A percentile compares a stretch with the other conserved stretches of the same genome.
Conservation (phyloP, 257 asterid genomes). For the Coffea canephora region DNA sequence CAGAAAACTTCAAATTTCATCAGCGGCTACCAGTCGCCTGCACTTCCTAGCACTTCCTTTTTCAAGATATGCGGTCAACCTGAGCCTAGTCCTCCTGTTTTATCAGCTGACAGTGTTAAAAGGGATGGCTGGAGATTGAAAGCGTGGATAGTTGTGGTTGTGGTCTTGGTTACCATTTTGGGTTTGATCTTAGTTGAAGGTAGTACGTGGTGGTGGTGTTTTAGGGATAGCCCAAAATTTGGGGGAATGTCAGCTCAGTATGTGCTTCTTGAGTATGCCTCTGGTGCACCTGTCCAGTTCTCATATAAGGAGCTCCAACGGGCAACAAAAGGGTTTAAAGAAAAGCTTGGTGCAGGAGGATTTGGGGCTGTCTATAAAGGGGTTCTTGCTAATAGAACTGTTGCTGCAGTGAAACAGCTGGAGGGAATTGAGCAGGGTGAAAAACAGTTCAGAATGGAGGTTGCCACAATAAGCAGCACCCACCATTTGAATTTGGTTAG, state of each 20-base stretch:
- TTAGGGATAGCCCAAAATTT: conserved; percentile 50
- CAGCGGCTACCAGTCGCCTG: conserved; percentile 67
- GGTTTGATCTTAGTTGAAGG: conserved; percentile 53
- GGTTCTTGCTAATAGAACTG: conserved; percentile 55
- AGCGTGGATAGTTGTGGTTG: conserved; percentile 63
- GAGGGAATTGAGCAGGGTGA: conserved; percentile 93
- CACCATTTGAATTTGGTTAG: conserved; percentile 89
- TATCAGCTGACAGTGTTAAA: conserved; percentile 11
- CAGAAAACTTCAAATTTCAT: conserved; percentile 42
- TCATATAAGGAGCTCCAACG: conserved; percentile 63
- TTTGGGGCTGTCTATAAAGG: conserved; percentile 81
- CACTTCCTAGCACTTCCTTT: conserved; percentile 76
- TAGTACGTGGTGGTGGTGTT: conserved; percentile 78
- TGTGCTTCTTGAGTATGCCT: conserved; percentile 85
- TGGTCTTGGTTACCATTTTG: conserved; percentile 46
- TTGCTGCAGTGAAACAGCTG: conserved; percentile 72
- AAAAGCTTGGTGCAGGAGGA: conserved; percentile 89
- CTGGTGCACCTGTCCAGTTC: conserved; percentile 88
- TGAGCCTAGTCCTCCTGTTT: conserved; percentile 47
- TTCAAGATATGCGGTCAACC: conserved; percentile 63
- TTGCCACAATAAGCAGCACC: conserved; percentile 83
- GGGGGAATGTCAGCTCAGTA: conserved; percentile 56
- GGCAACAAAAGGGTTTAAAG: conserved; percentile 77
- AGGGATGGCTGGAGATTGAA: conserved; percentile 44
- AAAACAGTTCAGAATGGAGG: conserved; percentile 84